These are phyloP conservation scores for Taxawa tesnikishii DNA, from an alignment of 2,329 filamentous ascomycete genomes.

Conservation along the genomic window DNA sequence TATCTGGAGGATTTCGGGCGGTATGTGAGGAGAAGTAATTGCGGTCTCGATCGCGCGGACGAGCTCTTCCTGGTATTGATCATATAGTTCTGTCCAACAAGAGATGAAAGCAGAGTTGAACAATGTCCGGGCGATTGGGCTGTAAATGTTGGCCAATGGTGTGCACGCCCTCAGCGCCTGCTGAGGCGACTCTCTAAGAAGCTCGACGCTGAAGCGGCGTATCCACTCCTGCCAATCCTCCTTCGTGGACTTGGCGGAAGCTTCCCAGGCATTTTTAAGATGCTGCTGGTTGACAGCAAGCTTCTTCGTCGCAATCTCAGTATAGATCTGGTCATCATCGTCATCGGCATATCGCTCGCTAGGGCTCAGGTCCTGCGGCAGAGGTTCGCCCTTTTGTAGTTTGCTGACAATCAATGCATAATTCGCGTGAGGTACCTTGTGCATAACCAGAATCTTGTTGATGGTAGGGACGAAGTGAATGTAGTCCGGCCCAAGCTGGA, in stretches of 20 bases:
- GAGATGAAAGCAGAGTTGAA: constrained; percentile 99
- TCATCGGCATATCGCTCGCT: constrained; percentile 60
- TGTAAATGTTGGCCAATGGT: constrained; percentile 78
- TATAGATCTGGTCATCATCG: constrained; percentile 66
- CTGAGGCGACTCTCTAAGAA: constrained; percentile 90
- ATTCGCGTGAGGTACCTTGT: constrained; percentile 84
- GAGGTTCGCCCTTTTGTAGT: constrained; percentile 80
- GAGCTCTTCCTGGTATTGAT: constrained; percentile 92
- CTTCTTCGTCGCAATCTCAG: constrained; percentile 83
- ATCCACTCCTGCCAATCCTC: constrained; percentile 99
- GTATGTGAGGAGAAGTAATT: constrained; percentile 88
- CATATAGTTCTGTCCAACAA: constrained; percentile 96
- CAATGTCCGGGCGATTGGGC: constrained; percentile 79
- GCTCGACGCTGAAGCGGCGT: constrained; percentile 85
- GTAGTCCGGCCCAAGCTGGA: constrained; percentile 92
- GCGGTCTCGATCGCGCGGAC: constrained; percentile 93
- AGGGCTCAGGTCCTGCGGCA: constrained; percentile 90
- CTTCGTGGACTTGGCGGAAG: constrained; percentile 88
- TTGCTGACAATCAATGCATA: constrained; percentile 89
- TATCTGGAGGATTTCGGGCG: constrained; percentile 87
- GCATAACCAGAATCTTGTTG: constrained; percentile 66
- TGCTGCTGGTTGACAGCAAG: constrained; percentile 96
- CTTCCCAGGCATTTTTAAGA: constrained; percentile 93
- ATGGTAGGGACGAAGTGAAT: constrained; percentile 88
- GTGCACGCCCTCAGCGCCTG: constrained; percentile 90